Evolutionary conservation across 2,329 filamentous ascomycete species (phyloP), one percentile per base, ranked within the genome.

Genomic region (Cladophialophora immunda): DNA sequence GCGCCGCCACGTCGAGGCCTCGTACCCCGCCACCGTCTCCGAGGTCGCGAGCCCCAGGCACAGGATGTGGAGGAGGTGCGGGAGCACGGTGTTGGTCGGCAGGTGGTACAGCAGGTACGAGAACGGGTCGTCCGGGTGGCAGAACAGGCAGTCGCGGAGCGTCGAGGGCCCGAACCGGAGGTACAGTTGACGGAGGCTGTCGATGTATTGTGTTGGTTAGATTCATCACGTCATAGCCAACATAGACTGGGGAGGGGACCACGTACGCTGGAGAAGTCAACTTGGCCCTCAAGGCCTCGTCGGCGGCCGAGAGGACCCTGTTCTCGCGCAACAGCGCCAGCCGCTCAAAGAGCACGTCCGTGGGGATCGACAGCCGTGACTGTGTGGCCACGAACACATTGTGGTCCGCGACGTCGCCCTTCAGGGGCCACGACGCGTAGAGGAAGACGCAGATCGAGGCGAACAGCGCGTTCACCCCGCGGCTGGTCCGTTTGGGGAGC

Each of bases 351-450:
- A 98, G 85, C 36, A 96, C 89, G 75, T 94, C 92, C 50, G 87
- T 90, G n/a, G 93, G 89, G 50, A 92, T 94, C 74, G 93, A 91
- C 19, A 98, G 87, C 36, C 94, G 92, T 58, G 92, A 95, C 64
- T 89, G 84, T 0, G 94, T 97, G 19, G 83, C 78, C 32, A 79
- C 76, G 83, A 98, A 97, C 78, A 98, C 82, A 80, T 97, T 97
- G 76, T 92, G 89, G 52, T 67, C 66, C 36, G 32, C 73, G 68
- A 65, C 25, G 2, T 61, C 61, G 29, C 64, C 66, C 17, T 29
- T 72, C 62, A 47, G 77, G 30, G 27, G 79, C 74, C 70, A 77
- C 74, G 90, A 89, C 66, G 87, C 85, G 66, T 89, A 73, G 59
- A 92, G 78, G 71, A 84, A 86, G 65, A 85, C 68, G 53, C 83